Base-by-base conservation (phyloP, 2,329 filamentous ascomycete genomes). In the Talaromyces sp. region DNA sequence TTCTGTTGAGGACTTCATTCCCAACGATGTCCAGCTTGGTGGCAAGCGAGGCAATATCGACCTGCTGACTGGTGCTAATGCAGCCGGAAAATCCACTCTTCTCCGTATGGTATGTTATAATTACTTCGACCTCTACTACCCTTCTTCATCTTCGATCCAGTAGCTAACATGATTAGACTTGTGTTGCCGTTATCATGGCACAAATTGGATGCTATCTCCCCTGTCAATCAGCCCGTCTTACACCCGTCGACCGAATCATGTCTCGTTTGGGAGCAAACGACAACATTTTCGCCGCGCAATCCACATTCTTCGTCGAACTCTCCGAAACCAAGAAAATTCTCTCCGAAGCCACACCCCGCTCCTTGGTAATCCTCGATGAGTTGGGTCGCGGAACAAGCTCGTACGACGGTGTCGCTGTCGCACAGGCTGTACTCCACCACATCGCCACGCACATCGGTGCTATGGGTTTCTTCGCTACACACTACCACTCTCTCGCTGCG, bases 281-380 rank as follows among this genome's bases (percentile, higher is more conserved):
- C 83, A 97, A 97, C 73, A 99, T 99, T 65, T 97, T 99, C 69
- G 94, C 93, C 1, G 90, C 93, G 0, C 94, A 99, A 72, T 96
- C 90, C 13, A 99, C 94, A 2, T 99, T 99, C 80, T 97, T 99
- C 68, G 93, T 99, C 24, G 94, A 99, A 74, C 79, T 99, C 2
- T 92, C 91, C 0, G 94, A 99, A 72, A 99, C 94, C 0, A 96
- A 97, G 78, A 97, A 97, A 80, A 99, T 99, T 46, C 81, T 99
- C 1, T 86, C 90, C 0, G 94, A 97, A 75, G 94, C 94, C 0
- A 97, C 93, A 0, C 89, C 93, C 0, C 89, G 93, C 10, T 97
- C 91, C 0, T 85, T 99, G 1, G 94, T 99, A 50, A 99, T 99
- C 63, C 85, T 99, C 1, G 94, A 99, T 71, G 94, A 99, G 70